A percentile compares a stretch with the other conserved stretches of the same genome.
Evolutionary conservation across 1,284 basidiomycete genomes (phyloP).

Genomic region (Sanghuangporus weigelae): DNA sequence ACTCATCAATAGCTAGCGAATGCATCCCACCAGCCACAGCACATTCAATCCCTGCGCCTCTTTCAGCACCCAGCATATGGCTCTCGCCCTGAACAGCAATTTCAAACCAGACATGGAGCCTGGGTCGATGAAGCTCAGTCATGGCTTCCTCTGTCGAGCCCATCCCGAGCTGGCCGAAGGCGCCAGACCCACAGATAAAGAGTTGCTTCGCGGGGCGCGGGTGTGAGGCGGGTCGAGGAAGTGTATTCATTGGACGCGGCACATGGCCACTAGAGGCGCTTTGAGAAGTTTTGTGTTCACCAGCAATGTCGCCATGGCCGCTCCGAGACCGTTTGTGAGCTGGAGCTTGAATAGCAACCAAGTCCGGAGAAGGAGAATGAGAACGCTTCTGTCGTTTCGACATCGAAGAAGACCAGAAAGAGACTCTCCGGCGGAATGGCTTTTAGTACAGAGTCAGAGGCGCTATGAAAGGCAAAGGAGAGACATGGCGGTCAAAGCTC

Average conservation of each 20-base stretch:
- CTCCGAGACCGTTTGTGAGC: constrained; percentile 3
- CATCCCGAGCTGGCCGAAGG: constrained; percentile 43
- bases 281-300: neutral
- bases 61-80: constrained; percentile 29
- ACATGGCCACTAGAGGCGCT: neutral
- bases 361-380: neutral
- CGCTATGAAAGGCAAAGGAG: neutral
- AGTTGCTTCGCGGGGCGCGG: constrained; percentile 27
- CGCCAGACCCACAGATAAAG: constrained; percentile 42
- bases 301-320: neutral
- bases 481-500: neutral
- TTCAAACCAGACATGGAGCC: constrained; percentile 37
- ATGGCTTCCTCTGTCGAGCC: constrained; percentile 34
- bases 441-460: neutral
- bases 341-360: neutral
- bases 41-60: constrained; percentile 36
- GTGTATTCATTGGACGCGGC: constrained; percentile 18
- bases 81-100: constrained; percentile 26
- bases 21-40: constrained; percentile 47
- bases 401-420: neutral
- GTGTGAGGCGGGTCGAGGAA: constrained; percentile 19
- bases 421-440: neutral
- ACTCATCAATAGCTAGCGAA: constrained; percentile 41
- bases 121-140: constrained; percentile 39
- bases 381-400: constrained; percentile 7